Evolutionary conservation across 176 grass and related monocot species (phyloP).

Genomic region (Oryza rufipogon): DNA sequence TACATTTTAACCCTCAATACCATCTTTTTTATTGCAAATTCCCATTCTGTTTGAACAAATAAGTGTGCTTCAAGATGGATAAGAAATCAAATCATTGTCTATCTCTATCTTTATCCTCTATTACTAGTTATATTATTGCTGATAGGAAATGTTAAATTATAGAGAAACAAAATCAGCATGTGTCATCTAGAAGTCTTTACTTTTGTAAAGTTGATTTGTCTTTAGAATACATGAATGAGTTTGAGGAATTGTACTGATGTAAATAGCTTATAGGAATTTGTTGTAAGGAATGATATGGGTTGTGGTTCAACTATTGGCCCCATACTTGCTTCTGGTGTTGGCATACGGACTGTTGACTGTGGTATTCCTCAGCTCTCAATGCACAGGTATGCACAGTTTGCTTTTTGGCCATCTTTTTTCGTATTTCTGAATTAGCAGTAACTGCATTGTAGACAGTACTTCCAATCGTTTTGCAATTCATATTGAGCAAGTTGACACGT

Average conservation of each 20-base stretch:
- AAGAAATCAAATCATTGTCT: not conserved
- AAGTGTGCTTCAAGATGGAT: not conserved
- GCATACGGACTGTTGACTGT: conserved; percentile 90
- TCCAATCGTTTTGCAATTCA: not conserved
- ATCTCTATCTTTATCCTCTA: not conserved
- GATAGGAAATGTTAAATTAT: not conserved
- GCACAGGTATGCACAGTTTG: conserved; percentile 77
- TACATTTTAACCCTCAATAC: not conserved
- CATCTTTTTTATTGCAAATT: not conserved
- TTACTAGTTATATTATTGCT: not conserved
- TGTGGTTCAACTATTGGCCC: conserved; percentile 96
- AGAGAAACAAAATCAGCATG: not conserved
- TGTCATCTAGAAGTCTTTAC: not conserved
- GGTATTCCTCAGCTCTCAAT: conserved; percentile 98
- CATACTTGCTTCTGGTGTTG: conserved; percentile 92
- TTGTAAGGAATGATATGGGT: conserved; percentile 94
- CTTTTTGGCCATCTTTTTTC: not conserved
- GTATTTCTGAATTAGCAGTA: not conserved
- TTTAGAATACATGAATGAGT: not conserved
- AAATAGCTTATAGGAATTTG: conserved; percentile 71
- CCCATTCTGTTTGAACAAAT: not conserved
- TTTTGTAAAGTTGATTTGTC: not conserved
- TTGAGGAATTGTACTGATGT: not conserved
- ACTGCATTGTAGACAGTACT: not conserved
- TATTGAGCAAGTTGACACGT: not conserved